These are phyloP conservation scores for Cladosporium oxysporum DNA, from an alignment of 2,329 filamentous ascomycete genomes.

Conservation along the genomic window DNA sequence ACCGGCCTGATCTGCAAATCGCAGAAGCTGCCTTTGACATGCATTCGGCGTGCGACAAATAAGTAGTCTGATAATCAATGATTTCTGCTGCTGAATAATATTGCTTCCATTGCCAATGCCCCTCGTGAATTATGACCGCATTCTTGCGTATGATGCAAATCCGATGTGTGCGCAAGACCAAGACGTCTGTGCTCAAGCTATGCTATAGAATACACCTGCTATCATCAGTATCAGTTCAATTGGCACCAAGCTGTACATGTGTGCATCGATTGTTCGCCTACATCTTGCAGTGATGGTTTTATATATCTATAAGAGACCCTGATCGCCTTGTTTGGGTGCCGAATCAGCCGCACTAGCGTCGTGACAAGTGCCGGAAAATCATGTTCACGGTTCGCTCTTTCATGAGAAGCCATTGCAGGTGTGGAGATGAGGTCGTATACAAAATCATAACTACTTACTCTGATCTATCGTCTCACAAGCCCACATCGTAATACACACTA, in stretches of 20 bases:
- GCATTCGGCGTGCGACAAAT: constrained; percentile 17
- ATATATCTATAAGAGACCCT: background rate
- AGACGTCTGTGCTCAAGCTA: constrained; percentile 10
- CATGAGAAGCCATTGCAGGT: background rate
- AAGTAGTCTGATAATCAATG: constrained; percentile 17
- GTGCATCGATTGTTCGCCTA: background rate
- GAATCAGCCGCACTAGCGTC: background rate
- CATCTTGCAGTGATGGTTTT: background rate
- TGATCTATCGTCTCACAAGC: constrained; percentile 29
- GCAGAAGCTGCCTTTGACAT: constrained; percentile 20
- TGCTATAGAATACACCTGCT: background rate
- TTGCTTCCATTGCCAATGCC: background rate
- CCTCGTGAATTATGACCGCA: background rate
- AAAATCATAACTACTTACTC: background rate
- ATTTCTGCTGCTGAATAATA: constrained; percentile 20
- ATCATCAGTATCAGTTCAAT: background rate
- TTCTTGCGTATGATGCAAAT: background rate
- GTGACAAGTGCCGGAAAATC: background rate
- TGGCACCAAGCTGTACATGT: background rate
- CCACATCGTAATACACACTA: constrained; percentile 83
- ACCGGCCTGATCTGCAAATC: constrained; percentile 19
- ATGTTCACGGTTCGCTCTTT: no score
- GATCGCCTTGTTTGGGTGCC: background rate
- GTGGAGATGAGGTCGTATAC: background rate
- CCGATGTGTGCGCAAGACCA: background rate